These are phyloP conservation scores for Talaromyces pinophilus DNA, from an alignment of 2,329 filamentous ascomycete species.

Conservation along the genomic window DNA sequence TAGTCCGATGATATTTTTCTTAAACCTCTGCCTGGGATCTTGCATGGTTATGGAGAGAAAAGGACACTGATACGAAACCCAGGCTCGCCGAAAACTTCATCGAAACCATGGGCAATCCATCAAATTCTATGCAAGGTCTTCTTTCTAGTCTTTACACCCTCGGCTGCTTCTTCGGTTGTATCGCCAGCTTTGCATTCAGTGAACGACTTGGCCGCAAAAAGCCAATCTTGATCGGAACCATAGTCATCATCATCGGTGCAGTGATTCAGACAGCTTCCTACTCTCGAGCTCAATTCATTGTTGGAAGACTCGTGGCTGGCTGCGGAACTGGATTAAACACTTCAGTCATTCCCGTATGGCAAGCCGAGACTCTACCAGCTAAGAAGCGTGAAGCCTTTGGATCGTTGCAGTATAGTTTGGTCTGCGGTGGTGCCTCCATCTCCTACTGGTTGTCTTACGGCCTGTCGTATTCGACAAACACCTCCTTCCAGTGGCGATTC, in stretches of 20 bases:
- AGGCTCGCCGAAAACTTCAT: constrained; percentile 26
- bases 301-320: constrained; percentile 54
- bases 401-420: constrained; percentile 17
- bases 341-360: constrained; percentile 32
- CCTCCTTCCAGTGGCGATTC: constrained; percentile 25
- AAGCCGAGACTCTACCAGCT: constrained; percentile 22
- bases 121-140: constrained; percentile 15
- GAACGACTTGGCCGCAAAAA: constrained; percentile 30
- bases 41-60: not conserved
- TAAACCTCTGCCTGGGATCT: no score
- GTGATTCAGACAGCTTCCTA: constrained; percentile 33
- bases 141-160: constrained; percentile 27
- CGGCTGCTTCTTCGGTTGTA: constrained; percentile 34
- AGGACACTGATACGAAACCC: not conserved
- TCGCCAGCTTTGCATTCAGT: constrained; percentile 27
- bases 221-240: constrained; percentile 27
- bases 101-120: constrained; percentile 23
- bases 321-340: constrained; percentile 43
- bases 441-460: constrained; percentile 24
- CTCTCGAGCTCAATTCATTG: constrained; percentile 37
- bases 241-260: constrained; percentile 32
- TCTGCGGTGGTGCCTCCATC: constrained; percentile 18
- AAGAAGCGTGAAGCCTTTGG: constrained; percentile 21
- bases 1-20: not conserved
- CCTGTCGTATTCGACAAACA: constrained; percentile 18